Evolutionary conservation across 371 early-diverging fungal species (phyloP), one percentile per base, ranked within the genome.

Genomic region (Capillidium heterosporum): DNA sequence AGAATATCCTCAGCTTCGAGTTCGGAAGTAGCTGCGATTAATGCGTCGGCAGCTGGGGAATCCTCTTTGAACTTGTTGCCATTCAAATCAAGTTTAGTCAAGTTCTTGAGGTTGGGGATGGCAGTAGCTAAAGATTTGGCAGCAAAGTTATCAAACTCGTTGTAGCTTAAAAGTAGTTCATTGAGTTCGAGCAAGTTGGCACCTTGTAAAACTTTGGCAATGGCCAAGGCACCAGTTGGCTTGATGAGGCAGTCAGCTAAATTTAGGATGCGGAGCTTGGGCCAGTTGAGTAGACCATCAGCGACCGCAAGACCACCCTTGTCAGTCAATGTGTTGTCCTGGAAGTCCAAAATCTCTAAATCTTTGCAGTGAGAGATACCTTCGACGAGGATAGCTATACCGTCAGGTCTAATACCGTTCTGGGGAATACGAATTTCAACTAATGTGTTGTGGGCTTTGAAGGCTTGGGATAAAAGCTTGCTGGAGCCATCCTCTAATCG

Each of bases 371-470:
- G 53, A 17, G 75, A 64, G 11, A 95, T 66, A 10, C 87, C 85
- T n/a, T 64, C 63, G 24, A 87, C 67, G 40, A 97, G 66, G 57
- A 72, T 72, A 21, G 63, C 66, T 52, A 95, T 82, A 58, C 97
- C 95, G 40, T 90, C 94, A 11, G 91, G 85, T 26, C 95, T 86
- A 59, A 97, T 97, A 56, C 92, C 91, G 66, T 97, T 94, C 67
- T 97, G 95, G 29, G 93, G 93, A 81, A 97, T 83, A 56, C 86
- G 79, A n/a, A 97, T 75, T 46, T 84, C 82, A 32, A 69, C 71
- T 35, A 97, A 63, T 1, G 75, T 74, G 26, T 76, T 80, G 57
- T 89, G 86, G 5, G 83, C 78, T 17, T 78, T 78, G 65, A 93
- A 85, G 5, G 93, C 93, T 56, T 83, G 71, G 47, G 89, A 80